These are phyloP conservation scores for Cornus kousa DNA, from an alignment of 148 eudicot genomes.

Conservation along the genomic window DNA sequence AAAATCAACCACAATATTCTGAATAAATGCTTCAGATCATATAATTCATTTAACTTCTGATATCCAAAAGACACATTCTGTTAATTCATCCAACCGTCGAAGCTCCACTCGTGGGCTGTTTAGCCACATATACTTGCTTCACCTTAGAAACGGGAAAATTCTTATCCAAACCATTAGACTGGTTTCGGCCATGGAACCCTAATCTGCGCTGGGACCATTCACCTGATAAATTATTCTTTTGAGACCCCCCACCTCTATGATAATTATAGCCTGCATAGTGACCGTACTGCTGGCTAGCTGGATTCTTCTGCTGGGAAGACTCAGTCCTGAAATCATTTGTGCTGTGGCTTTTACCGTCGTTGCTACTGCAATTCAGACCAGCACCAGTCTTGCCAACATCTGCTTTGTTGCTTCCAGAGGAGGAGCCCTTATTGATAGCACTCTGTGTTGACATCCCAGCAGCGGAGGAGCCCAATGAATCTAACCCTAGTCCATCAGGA, in stretches of 20 bases:
- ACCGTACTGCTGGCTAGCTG: constrained; percentile 37
- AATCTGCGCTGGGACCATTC: constrained; percentile 72
- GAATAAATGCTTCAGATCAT: background rate
- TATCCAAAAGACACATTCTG: background rate
- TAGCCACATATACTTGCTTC: constrained; percentile 91
- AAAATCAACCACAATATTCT: constrained; percentile 1
- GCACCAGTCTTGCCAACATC: constrained; percentile 27
- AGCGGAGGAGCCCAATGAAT: constrained; percentile 27
- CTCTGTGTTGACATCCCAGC: constrained; percentile 28
- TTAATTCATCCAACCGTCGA: constrained; percentile 31
- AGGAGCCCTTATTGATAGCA: constrained; percentile 24
- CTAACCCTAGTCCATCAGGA: constrained; percentile 46
- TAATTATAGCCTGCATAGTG: constrained; percentile 36
- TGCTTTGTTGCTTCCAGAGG: constrained; percentile 23
- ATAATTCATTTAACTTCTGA: background rate
- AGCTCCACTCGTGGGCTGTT: constrained; percentile 49
- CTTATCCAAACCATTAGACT: constrained; percentile 59
- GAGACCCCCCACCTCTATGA: constrained; percentile 52
- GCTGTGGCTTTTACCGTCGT: constrained; percentile 30
- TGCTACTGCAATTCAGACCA: constrained; percentile 19
- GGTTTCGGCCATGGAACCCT: constrained; percentile 76
- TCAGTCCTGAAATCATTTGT: constrained; percentile 34
- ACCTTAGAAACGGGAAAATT: constrained; percentile 53
- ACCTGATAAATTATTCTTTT: constrained; percentile 46
- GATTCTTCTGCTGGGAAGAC: constrained; percentile 45